Base-by-base conservation (phyloP, 2,329 filamentous ascomycete genomes). In the Cadophora gregata region DNA sequence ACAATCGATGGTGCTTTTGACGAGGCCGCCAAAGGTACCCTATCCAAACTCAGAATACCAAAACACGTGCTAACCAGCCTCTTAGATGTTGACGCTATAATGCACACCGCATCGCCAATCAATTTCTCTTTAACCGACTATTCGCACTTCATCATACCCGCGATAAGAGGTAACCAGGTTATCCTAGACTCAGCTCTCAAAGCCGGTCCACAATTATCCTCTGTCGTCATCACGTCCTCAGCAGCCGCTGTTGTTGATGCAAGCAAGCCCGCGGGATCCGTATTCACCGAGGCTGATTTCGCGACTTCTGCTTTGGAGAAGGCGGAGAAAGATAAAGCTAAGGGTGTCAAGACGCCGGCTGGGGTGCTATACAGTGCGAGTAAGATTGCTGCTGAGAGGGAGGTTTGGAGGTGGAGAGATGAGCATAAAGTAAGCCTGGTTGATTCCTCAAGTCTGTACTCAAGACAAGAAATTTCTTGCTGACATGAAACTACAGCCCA, bases 191-290 rank as follows among this genome's bases (percentile, higher is more conserved):
- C 70, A 0, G 76, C 77, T 0, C 69, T 75, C 31, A 78, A 78
- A 69, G 68, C 71, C 3, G 77, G 76, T 1, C 68, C 78, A 0
- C 74, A 74, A 5, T 75, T 85, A 0, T 78, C 77, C 63, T 75
- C 79, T 1, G 78, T 83, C 33, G 79, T 84, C 4, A 69, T 79
- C 45, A 82, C 80, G 0, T 79, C 77, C 21, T 80, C 79, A 0
- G 59, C 69, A 12, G 65, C 65, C 6, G 73, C 77, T 0, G 66
- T 75, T 1, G 66, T 76, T 0, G 71, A 76, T 16, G 63, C 75
- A 0, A 71, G 67, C 10, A 61, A 68, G 24, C 62, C 61, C 5
- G 70, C 69, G 14, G 68, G 71, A 63, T 75, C 72, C 64, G 65
- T 38, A 7, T 73, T 71, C 4, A 72, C 75, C n/a, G 72, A 75